Base-by-base conservation (phyloP, 192 early-diverging fungal genomes). In the Chytriomyces sp. region DNA sequence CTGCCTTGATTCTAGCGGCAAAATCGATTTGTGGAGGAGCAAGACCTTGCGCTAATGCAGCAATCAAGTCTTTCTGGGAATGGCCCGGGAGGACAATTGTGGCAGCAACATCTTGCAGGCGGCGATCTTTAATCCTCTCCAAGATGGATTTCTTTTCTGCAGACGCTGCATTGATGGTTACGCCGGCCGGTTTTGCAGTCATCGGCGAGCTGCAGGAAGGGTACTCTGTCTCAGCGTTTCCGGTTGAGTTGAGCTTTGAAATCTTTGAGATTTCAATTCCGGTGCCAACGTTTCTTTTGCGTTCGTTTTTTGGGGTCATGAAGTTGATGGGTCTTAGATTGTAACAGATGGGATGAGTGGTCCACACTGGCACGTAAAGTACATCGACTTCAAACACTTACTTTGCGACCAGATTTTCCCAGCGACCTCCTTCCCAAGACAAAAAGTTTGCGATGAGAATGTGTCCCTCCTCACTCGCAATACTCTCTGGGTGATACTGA, bases 401-500 rank as follows among this genome's bases (percentile, higher is more conserved):
- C 73, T 48, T 75, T 35, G 64, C 73, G n/a, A 75, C 77, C 76
- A 89, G 43, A 0, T 89, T 87, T 6, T 86, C 87, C 98, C 98
- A 99, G 20, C 75, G 89, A 65, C 97, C 98, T 46, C 95, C 95
- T 47, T 87, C 81, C 78, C 98, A 93, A 46, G 73, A 69, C 78
- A 99, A 83, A 80, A 99, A 99, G 86, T 98, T 98, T 67, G 82
- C 84, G 80, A 99, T 89, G 86, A 99, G 92, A 11, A 80, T 84
- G 69, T 91, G 86, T 43, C 98, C 98, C 72, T 95, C 85, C 78
- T 99, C 94, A 77, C 93, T 94, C 46, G 98, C 88, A 67, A 99
- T 96, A 84, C 93, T 94, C 85, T 99, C 98, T 0, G 98, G 98
- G 80, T 99, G 98, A 86, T 91, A 99, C 83, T 99, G 98, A 10